Conservation (phyloP, 371 early-diverging fungal species). For the Mortierella sp. region DNA sequence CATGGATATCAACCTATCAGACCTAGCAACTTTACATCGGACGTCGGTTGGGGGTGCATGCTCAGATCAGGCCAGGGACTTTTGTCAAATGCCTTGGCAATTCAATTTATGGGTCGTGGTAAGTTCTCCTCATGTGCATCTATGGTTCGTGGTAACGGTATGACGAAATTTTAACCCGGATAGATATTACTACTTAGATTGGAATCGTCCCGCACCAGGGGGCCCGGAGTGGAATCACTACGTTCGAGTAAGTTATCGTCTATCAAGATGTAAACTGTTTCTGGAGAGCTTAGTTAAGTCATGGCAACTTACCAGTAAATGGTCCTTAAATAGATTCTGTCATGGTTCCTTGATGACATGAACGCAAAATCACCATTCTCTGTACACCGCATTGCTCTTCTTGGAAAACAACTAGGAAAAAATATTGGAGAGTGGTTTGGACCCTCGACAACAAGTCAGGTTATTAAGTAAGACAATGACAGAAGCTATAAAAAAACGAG, state of each 20-base stretch:
- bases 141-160: neutral
- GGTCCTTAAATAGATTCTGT: conserved; percentile 67
- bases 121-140: conserved; percentile 12
- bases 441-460: conserved; percentile 92
- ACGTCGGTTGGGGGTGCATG: conserved; percentile 98
- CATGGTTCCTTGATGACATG: conserved; percentile 88
- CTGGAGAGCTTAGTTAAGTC: neutral
- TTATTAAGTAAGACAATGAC: conserved; percentile 73
- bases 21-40: conserved; percentile 85
- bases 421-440: conserved; percentile 98
- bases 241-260: conserved; percentile 53
- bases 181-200: conserved; percentile 44
- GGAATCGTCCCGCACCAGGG: conserved; percentile 61
- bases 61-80: conserved; percentile 94
- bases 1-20: conserved; percentile 87
- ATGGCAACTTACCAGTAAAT: neutral
- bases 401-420: conserved; percentile 88
- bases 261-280: neutral
- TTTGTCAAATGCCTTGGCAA: conserved; percentile 85
- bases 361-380: conserved; percentile 85
- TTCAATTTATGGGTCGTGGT: conserved; percentile 80
- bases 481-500: neutral
- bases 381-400: conserved; percentile 91
- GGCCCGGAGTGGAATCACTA: conserved; percentile 59
- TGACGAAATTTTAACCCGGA: neutral